These are phyloP conservation scores for Penicillium capsulatum DNA, from an alignment of 2,329 filamentous ascomycete genomes.

Conservation along the genomic window DNA sequence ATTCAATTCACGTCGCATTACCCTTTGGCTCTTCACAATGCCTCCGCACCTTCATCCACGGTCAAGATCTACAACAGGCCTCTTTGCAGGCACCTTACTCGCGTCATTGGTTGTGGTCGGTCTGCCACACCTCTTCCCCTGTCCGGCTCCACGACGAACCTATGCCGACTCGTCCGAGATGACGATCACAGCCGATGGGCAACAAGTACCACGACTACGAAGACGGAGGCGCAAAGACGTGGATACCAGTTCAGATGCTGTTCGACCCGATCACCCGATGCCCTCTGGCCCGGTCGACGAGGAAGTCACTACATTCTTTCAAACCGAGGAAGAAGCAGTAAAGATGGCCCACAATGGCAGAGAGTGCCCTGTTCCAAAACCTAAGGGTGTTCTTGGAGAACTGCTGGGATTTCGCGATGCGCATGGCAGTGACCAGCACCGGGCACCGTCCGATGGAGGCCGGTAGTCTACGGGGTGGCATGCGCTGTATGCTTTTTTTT, in stretches of 20 bases:
- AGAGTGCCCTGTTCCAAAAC: slow-evolving; percentile 92
- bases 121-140: slow-evolving; percentile 84
- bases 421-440: slow-evolving; percentile 19
- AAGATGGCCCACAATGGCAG: slow-evolving; percentile 49
- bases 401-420: slow-evolving; percentile 63
- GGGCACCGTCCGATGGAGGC: slow-evolving; percentile 15
- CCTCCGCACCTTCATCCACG: slow-evolving; percentile 84
- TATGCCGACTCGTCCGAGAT: slow-evolving; percentile 68
- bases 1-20: slow-evolving; percentile 3
- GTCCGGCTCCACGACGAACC: slow-evolving; percentile 72
- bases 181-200: slow-evolving; percentile 41
- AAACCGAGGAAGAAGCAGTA: slow-evolving; percentile 41
- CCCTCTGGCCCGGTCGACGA: slow-evolving; percentile 28
- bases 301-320: slow-evolving; percentile 44
- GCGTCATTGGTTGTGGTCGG: slow-evolving; percentile 90
- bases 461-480: slow-evolving; percentile 5
- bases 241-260: slow-evolving; percentile 18
- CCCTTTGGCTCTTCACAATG: slow-evolving; percentile 51
- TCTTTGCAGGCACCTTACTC: slow-evolving; percentile 89
- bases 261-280: slow-evolving; percentile 12
- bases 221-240: slow-evolving; percentile 35
- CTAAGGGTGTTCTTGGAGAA: slow-evolving; percentile 70
- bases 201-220: slow-evolving; percentile 38
- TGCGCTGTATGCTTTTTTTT: slow-evolving; percentile 3
- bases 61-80: slow-evolving; percentile 85